Conservation (phyloP, 2,329 filamentous ascomycete species). For the Chaetomiaceae sp. region DNA sequence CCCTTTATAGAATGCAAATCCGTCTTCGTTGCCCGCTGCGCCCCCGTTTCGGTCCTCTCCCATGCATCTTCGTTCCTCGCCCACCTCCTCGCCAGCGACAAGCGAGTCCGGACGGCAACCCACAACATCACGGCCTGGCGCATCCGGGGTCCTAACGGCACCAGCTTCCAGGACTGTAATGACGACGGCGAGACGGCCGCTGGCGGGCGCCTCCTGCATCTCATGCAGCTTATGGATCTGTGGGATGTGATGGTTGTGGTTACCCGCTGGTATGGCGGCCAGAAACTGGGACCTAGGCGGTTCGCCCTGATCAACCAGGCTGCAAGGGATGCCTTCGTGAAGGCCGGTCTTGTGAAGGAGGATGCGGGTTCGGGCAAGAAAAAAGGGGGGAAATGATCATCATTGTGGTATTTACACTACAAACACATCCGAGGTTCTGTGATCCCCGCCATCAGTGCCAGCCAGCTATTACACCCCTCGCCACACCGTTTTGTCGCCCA, state of each 20-base stretch:
- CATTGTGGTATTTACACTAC: neutral
- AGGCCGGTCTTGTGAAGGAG: constrained; percentile 54
- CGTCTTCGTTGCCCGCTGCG: constrained; percentile 76
- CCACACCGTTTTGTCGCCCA: too few relatives aligned
- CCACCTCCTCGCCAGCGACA: constrained; percentile 76
- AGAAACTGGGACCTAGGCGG: constrained; percentile 80
- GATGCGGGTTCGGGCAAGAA: constrained; percentile 44
- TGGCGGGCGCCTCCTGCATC: constrained; percentile 74
- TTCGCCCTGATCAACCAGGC: constrained; percentile 87
- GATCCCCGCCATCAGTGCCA: too few relatives aligned
- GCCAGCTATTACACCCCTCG: too few relatives aligned
- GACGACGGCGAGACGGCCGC: constrained; percentile 95
- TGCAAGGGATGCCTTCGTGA: constrained; percentile 77
- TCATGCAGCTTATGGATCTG: constrained; percentile 92
- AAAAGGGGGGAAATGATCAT: constrained; percentile 36
- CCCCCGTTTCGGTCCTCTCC: constrained; percentile 61
- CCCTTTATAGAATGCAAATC: constrained; percentile 78
- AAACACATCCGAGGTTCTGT: neutral
- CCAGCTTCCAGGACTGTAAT: constrained; percentile 80
- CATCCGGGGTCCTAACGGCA: constrained; percentile 57
- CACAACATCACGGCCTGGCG: constrained; percentile 97
- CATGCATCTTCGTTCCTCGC: constrained; percentile 68
- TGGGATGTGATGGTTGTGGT: constrained; percentile 94
- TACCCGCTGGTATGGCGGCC: constrained; percentile 89
- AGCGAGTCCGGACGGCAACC: constrained; percentile 77